phyloP scores from a whole-genome alignment of 2,329 filamentous ascomycete genomes.

The Colletotrichum karsti region DNA sequence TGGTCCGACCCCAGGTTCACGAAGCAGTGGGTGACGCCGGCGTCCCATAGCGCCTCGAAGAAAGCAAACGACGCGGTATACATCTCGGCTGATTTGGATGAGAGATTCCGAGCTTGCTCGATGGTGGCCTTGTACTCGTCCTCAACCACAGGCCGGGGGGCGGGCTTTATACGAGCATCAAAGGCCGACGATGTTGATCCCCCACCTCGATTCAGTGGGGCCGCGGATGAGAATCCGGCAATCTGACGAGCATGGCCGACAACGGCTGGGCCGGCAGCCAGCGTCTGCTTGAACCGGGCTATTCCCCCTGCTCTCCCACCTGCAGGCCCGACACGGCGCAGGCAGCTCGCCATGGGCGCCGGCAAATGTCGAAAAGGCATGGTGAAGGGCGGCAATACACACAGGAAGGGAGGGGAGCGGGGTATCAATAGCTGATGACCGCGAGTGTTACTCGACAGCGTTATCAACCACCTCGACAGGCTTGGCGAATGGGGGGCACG shows the following conservation, averaged over 20 bases:
- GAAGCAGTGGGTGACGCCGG: constrained; percentile 67
- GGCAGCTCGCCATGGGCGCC: constrained; percentile 15
- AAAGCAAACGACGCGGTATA: constrained; percentile 85
- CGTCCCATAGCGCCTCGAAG: constrained; percentile 83
- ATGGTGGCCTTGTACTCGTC: constrained; percentile 16
- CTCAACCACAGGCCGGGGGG: constrained; percentile 1
- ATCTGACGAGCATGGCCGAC: constrained; percentile 12
- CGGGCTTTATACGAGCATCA: constrained; percentile 14
- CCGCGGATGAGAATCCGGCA: constrained; percentile 19
- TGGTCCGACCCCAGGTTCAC: constrained; percentile 72
- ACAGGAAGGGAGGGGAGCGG: neutral
- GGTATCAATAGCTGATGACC: neutral
- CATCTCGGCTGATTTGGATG: constrained; percentile 42
- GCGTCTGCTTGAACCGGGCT: constrained; percentile 10
- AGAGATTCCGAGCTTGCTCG: constrained; percentile 13
- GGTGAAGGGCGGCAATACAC: neutral
- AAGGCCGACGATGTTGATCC: constrained; percentile 6
- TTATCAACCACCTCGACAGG: constrained; percentile 6
- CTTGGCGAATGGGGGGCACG: neutral
- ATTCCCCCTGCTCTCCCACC: neutral
- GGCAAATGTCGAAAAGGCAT: constrained; percentile 24
- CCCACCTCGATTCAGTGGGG: constrained; percentile 15
- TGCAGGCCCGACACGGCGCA: constrained; percentile 5
- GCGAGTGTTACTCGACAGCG: neutral
- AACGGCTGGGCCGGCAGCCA: constrained; percentile 6